Evolutionary conservation across 2,329 filamentous ascomycete genomes (phyloP).

Genomic region (Chaetomium sp.): DNA sequence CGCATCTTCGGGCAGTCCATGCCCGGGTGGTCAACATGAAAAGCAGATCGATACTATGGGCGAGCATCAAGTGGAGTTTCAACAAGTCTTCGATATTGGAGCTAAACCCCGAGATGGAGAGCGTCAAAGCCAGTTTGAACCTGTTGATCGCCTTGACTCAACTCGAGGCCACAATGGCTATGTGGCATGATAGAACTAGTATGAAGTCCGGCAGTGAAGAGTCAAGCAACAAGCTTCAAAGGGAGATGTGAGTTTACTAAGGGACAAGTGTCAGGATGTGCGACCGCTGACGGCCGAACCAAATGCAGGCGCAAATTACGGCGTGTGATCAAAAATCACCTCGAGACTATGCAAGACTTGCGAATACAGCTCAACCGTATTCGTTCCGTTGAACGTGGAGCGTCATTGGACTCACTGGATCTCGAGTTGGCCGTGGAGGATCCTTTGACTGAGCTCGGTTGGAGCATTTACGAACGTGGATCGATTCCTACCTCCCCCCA

Average conservation of each 20-base stretch:
- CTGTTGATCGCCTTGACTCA: not conserved
- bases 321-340: not conserved
- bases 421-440: too few relatives aligned
- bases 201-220: not conserved
- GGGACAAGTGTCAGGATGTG: not conserved
- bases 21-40: not conserved
- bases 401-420: not conserved
- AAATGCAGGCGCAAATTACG: not conserved
- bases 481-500: not conserved
- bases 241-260: not conserved
- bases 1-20: not conserved
- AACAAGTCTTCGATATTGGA: conserved; percentile 3
- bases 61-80: conserved; percentile 1
- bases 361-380: not conserved
- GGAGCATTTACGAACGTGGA: conserved; percentile 1
- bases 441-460: not conserved
- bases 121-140: not conserved
- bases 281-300: not conserved
- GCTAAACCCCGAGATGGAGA: conserved; percentile 4
- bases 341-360: not conserved
- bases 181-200: not conserved
- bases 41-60: not conserved
- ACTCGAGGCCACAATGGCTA: not conserved
- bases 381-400: not conserved
- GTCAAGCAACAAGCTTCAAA: not conserved